Evolutionary conservation across 75 land plant genomes (phyloP).

Genomic region (Larix kaempferi): DNA sequence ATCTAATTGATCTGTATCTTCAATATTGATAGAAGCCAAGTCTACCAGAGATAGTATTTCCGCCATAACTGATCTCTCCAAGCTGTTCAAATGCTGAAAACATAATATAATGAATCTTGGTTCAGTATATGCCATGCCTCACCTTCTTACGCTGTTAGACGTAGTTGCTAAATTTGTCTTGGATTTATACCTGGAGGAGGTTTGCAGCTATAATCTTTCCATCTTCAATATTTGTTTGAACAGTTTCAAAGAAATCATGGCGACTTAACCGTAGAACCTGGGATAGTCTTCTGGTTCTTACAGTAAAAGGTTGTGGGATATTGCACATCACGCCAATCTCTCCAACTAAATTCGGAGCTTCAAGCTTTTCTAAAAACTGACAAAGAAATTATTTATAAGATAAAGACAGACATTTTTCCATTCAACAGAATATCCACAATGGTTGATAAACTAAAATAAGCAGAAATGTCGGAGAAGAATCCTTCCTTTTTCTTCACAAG

Average conservation of each 20-base stretch:
- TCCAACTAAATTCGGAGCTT: constrained; percentile 49
- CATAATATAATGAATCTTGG: background rate
- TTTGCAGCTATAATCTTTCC: constrained; percentile 44
- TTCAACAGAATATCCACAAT: constrained; percentile 25
- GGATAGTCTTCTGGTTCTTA: constrained; percentile 46
- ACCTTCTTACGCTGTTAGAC: constrained; percentile 10
- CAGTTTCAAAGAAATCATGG: constrained; percentile 41
- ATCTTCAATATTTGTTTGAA: constrained; percentile 40
- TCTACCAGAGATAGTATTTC: constrained; percentile 40
- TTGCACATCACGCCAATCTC: constrained; percentile 62
- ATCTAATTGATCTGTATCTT: constrained; percentile 22
- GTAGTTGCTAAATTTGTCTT: background rate
- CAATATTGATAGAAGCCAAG: constrained; percentile 16
- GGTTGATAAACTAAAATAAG: too few species aligned
- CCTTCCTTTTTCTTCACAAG: too few species aligned
- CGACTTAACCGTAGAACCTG: constrained; percentile 57
- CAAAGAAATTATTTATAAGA: background rate
- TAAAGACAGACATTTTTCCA: background rate
- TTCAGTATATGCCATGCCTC: background rate
- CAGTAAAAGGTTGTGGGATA: constrained; percentile 68
- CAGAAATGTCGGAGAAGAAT: too few species aligned
- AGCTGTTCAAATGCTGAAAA: constrained; percentile 5
- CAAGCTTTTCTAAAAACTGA: constrained; percentile 32
- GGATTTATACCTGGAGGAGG: constrained; percentile 42
- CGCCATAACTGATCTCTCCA: constrained; percentile 5